Conservation (phyloP, 306 rosid genomes). For the Prinsepia uniflora region DNA sequence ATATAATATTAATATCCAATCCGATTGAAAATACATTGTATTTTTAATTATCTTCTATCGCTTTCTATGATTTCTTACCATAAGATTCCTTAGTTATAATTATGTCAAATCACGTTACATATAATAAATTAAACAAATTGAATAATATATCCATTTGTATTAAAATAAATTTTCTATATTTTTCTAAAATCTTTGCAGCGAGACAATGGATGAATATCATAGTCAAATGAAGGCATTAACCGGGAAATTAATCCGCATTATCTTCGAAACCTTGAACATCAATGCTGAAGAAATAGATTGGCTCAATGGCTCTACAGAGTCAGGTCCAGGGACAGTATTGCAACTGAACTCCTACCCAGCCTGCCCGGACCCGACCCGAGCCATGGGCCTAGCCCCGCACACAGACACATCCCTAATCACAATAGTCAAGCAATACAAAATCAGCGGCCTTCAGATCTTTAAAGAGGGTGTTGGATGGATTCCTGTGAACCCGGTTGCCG, state of each 20-base stretch:
- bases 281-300: constrained; percentile 13
- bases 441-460: constrained; percentile 56
- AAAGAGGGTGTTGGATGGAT: constrained; percentile 54
- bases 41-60: no score
- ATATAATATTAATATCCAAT: no score
- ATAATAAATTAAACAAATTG: no score
- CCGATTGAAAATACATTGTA: no score
- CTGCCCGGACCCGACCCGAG: constrained; percentile 62
- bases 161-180: no score
- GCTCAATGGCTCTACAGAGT: neutral
- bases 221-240: constrained; percentile 49
- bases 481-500: constrained; percentile 35
- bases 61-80: no score
- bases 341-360: constrained; percentile 66
- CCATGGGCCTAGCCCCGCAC: constrained; percentile 74
- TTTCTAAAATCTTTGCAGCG: constrained; percentile 24
- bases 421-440: constrained; percentile 50
- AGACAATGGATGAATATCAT: constrained; percentile 46
- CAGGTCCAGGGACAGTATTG: constrained; percentile 25
- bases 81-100: no score
- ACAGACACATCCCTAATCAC: constrained; percentile 76
- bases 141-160: no score
- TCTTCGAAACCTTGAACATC: constrained; percentile 35
- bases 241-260: constrained; percentile 35
- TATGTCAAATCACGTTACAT: no score